These are phyloP conservation scores for Phytophthora melonis DNA, from an alignment of 352 stramenopile genomes.

Conservation along the genomic window DNA sequence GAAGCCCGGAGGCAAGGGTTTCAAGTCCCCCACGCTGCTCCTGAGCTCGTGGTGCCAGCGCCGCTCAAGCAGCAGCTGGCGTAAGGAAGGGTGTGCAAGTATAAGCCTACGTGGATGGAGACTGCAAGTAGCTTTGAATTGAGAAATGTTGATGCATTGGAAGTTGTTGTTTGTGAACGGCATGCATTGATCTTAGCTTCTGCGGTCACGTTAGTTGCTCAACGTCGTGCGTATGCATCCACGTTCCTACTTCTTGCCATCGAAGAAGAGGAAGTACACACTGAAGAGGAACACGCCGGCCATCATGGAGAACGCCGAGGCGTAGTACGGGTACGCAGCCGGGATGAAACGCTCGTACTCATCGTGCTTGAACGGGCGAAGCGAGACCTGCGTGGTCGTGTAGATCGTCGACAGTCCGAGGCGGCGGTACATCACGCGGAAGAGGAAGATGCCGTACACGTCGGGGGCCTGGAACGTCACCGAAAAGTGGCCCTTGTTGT, in stretches of 20 bases:
- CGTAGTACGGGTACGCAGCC: conserved; percentile 94
- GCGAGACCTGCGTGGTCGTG: conserved; percentile 90
- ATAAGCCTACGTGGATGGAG: conserved; percentile 15
- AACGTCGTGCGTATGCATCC: neutral
- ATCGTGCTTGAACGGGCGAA: conserved; percentile 96
- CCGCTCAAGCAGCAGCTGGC: conserved; percentile 33
- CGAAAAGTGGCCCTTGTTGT: conserved; percentile 78
- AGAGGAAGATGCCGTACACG: conserved; percentile 95
- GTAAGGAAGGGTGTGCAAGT: neutral
- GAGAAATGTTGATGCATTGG: neutral
- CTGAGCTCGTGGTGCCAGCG: conserved; percentile 28
- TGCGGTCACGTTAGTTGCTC: neutral
- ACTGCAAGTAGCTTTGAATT: conserved; percentile 17
- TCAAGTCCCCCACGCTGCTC: conserved; percentile 12
- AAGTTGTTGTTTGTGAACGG: neutral
- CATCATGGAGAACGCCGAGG: conserved; percentile 93
- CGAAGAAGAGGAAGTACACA: conserved; percentile 90
- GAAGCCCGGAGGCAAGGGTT: conserved; percentile 32
- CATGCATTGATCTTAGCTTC: neutral
- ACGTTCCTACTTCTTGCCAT: conserved; percentile 61
- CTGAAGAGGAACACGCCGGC: conserved; percentile 91
- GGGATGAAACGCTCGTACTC: conserved; percentile 96
- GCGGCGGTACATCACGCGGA: conserved; percentile 92
- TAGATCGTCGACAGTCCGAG: conserved; percentile 89
- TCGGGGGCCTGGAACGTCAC: conserved; percentile 92